Evolutionary conservation across 75 land plant genomes (phyloP).

Genomic region (Selaginella tamariscina): DNA sequence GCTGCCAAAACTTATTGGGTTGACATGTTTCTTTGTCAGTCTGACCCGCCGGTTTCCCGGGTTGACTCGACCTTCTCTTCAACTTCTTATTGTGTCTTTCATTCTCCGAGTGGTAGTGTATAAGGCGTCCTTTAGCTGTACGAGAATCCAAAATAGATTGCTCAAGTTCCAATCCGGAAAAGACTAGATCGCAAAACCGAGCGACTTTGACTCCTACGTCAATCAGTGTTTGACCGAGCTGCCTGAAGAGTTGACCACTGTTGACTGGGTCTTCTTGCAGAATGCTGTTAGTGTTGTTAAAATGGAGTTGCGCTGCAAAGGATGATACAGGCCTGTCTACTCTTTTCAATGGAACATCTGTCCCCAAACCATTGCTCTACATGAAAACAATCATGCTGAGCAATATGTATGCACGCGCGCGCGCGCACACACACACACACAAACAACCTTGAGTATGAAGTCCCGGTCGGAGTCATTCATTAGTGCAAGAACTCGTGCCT

Average conservation of each 20-base stretch:
- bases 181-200: slow-evolving; percentile 53
- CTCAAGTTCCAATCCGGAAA: slow-evolving; percentile 45
- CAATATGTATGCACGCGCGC: too few relatives aligned
- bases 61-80: neutral
- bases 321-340: slow-evolving; percentile 65
- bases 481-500: slow-evolving; percentile 64
- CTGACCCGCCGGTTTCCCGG: too few relatives aligned
- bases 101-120: slow-evolving; percentile 73
- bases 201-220: slow-evolving; percentile 67
- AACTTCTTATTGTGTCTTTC: slow-evolving; percentile 22
- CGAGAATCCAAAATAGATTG: slow-evolving; percentile 49
- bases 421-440: neutral
- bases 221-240: slow-evolving; percentile 64
- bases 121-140: slow-evolving; percentile 86
- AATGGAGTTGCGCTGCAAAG: slow-evolving; percentile 56
- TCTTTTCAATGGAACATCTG: slow-evolving; percentile 76
- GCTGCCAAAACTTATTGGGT: slow-evolving; percentile 56
- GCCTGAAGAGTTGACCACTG: slow-evolving; percentile 31
- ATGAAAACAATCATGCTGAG: too few relatives aligned
- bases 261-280: neutral
- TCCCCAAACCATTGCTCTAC: slow-evolving; percentile 77
- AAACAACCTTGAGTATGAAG: slow-evolving; percentile 48
- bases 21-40: slow-evolving; percentile 2
- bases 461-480: slow-evolving; percentile 31
- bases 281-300: neutral